A percentile compares a stretch with the other conserved stretches of the same genome.
Conservation (phyloP, 495 filamentous ascomycete genomes). For the Tuber umbilicatum region DNA sequence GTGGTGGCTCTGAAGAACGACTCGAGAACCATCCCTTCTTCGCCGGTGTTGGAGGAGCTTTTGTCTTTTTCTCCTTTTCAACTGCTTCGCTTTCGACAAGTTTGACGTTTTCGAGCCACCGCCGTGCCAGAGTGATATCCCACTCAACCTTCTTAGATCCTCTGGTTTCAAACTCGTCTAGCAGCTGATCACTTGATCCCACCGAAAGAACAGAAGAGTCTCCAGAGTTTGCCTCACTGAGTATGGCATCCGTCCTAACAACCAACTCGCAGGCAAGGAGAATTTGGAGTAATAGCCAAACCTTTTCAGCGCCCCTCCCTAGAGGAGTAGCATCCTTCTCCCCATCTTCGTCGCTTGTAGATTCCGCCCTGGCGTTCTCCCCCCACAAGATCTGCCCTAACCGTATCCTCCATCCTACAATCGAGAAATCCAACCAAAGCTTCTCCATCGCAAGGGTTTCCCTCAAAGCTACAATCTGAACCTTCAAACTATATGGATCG, state of each 20-base stretch:
- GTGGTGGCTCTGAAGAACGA: conserved; percentile 39
- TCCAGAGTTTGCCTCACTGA: conserved; percentile 48
- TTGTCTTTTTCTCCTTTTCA: conserved; percentile 46
- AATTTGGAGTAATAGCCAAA: conserved; percentile 75
- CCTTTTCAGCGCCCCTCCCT: conserved; percentile 54
- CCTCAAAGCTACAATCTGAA: conserved; percentile 55
- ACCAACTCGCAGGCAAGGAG: conserved; percentile 70
- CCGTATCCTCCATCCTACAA: conserved; percentile 71
- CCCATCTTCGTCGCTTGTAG: conserved; percentile 41
- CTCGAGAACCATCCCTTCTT: conserved; percentile 39
- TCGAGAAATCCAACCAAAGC: conserved; percentile 71
- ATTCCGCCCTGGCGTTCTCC: conserved; percentile 37
- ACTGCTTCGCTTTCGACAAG: conserved; percentile 45
- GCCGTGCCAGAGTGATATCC: conserved; percentile 68
- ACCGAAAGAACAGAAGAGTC: conserved; percentile 49
- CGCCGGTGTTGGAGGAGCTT: conserved; percentile 28
- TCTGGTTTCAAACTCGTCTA: conserved; percentile 57
- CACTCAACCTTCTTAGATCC: conserved; percentile 66
- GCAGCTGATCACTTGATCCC: conserved; percentile 50
- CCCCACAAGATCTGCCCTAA: conserved; percentile 80
- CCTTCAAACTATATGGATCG: conserved; percentile 55
- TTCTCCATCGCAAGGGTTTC: conserved; percentile 52
- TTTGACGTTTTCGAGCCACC: conserved; percentile 69
- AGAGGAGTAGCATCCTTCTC: conserved; percentile 45
- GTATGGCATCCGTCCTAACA: conserved; percentile 64